phyloP scores from a whole-genome alignment of 139 green algal species.

The Coelastrella sp. region DNA sequence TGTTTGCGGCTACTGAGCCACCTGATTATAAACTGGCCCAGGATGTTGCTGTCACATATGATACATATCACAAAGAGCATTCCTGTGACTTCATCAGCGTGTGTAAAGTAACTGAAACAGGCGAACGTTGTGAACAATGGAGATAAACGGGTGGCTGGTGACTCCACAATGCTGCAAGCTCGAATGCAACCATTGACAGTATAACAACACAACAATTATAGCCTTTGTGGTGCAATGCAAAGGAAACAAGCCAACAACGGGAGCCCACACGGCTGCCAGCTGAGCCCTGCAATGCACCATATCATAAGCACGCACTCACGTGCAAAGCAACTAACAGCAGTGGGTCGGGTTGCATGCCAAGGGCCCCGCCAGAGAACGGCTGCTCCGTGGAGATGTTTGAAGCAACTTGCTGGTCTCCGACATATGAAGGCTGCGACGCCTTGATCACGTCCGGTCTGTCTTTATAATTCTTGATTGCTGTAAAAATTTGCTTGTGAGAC shows the following conservation, averaged over 20 bases:
- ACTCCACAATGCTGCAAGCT: too few relatives aligned
- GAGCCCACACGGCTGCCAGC: not conserved
- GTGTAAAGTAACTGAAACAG: too few relatives aligned
- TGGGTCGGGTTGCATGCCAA: slow-evolving; percentile 8
- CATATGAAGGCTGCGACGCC: not conserved
- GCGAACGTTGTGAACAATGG: not conserved
- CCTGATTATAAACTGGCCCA: too few relatives aligned
- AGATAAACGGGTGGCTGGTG: not conserved
- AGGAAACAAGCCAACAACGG: not conserved
- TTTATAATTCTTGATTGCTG: not conserved
- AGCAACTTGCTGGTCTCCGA: not conserved
- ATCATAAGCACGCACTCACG: not conserved
- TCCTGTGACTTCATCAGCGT: too few relatives aligned
- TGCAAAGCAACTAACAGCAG: slow-evolving; percentile 19
- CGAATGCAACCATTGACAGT: too few relatives aligned
- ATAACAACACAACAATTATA: not conserved
- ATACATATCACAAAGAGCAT: too few relatives aligned
- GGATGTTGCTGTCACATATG: too few relatives aligned
- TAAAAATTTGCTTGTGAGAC: not conserved
- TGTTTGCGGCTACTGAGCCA: too few relatives aligned
- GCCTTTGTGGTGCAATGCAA: too few relatives aligned
- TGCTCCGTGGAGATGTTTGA: not conserved
- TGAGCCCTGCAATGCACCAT: not conserved
- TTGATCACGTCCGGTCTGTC: not conserved
- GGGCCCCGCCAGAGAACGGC: not conserved